Base-by-base conservation (phyloP, 2,329 filamentous ascomycete genomes). In the Alternaria sp. region DNA sequence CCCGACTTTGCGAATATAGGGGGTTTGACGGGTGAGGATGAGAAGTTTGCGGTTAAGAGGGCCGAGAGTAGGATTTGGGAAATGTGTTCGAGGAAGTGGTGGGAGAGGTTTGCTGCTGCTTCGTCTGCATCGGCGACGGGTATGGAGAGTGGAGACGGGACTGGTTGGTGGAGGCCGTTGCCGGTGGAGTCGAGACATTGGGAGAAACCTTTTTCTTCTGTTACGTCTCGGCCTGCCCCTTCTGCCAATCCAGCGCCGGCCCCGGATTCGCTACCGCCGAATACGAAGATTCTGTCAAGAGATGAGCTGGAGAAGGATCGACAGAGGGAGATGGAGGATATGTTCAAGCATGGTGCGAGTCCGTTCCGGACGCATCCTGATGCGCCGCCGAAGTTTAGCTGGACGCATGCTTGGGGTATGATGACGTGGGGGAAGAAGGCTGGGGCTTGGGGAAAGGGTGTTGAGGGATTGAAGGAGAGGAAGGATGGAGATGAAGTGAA, bases 31-130 rank as follows among this genome's bases (percentile, higher is more conserved):
- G 92, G 92, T 12, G 91, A 94, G 75, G 92, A 95, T 76, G 92
- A 95, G 78, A 84, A 88, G 12, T 96, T 96, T 75, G 92, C 92
- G 0, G 94, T 93, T 71, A 92, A 92, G 78, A 85, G 92, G 23
- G 92, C 92, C 2, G 85, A 88, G 46, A 92, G 90, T 68, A 83
- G 92, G n/a, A 81, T 96, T 4, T 96, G 92, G 92, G 92, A 96
- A 80, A 88, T 96, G 75, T 95, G 92, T 77, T 88, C 91, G 18
- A 84, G 83, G 41, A 83, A 86, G 64, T 95, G 92, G 92, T 92
- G 93, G 82, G 84, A 85, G 3, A 81, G 91, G 50, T 82, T 89
- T 88, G 85, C 85, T 84, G 71, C 90, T 90, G 5, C 72, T 91
- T 84, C 85, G 84, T 70, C 90, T 90, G 6, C 73, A 91, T 33